phyloP scores from a whole-genome alignment of 2,329 filamentous ascomycete genomes.

The Diatrype stigma region DNA sequence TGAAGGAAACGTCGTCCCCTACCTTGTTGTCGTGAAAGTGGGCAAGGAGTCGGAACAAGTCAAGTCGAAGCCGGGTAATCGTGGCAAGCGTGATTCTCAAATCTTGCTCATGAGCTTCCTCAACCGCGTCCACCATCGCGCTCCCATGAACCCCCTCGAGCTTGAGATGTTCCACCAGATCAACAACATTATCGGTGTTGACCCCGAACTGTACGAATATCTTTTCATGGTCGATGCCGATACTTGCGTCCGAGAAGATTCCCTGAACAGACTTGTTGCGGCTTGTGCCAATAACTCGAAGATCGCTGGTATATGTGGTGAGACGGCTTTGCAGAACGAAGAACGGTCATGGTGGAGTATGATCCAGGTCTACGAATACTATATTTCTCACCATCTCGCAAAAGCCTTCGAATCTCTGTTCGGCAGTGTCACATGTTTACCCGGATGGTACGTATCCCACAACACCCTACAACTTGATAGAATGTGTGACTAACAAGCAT shows the following conservation, averaged over 20 bases:
- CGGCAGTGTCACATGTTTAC: constrained; percentile 95
- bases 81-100: constrained; percentile 97
- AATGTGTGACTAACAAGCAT: constrained; percentile 30
- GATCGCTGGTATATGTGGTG: constrained; percentile 90
- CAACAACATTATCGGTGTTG: constrained; percentile 96
- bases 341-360: constrained; percentile 94
- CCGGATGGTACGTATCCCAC: constrained; percentile 76
- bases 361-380: constrained; percentile 99
- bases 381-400: constrained; percentile 93
- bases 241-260: constrained; percentile 86
- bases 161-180: constrained; percentile 99
- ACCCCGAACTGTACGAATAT: constrained; percentile 97
- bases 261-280: constrained; percentile 86
- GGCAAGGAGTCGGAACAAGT: constrained; percentile 92
- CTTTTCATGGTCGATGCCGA: constrained; percentile 96
- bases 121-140: constrained; percentile 91
- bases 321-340: constrained; percentile 88
- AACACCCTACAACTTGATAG: neutral
- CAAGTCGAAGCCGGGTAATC: constrained; percentile 92
- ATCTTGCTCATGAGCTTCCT: constrained; percentile 95
- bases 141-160: constrained; percentile 92
- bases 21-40: constrained; percentile 92
- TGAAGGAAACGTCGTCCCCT: constrained; percentile 96
- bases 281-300: constrained; percentile 88
- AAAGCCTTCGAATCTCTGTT: constrained; percentile 98